Percentiles rank a stretch among this genome's conserved stretches.
Conservation (phyloP, 2,329 filamentous ascomycete species). For the Xylariaceae sp. region DNA sequence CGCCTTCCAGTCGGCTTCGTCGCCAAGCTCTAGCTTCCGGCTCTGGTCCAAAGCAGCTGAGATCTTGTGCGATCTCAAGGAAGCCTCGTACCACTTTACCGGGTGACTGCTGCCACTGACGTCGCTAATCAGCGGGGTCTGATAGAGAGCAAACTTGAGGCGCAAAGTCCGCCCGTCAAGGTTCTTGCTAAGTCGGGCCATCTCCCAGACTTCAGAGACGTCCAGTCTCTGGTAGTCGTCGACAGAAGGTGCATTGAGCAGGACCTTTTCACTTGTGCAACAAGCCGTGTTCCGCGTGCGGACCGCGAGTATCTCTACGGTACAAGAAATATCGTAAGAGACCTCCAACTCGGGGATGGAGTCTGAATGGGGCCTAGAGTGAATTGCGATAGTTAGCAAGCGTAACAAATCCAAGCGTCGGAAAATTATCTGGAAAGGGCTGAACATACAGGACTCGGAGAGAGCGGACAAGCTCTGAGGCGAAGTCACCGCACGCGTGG, state of each 20-base stretch:
- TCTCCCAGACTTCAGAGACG: slow-evolving; percentile 27
- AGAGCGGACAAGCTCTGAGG: slow-evolving; percentile 20
- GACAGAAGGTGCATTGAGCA: too few species aligned
- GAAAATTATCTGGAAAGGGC: not conserved
- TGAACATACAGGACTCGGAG: slow-evolving; percentile 24
- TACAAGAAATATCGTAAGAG: slow-evolving; percentile 17
- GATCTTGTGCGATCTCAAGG: slow-evolving; percentile 20
- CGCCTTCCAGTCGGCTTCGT: slow-evolving; percentile 23
- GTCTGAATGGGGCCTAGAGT: slow-evolving; percentile 14
- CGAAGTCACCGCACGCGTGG: slow-evolving; percentile 19
- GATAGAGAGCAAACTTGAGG: slow-evolving; percentile 8
- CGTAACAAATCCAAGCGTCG: not conserved
- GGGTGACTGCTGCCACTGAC: too few species aligned
- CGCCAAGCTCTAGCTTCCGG: slow-evolving; percentile 20
- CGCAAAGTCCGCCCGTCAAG: slow-evolving; percentile 3
- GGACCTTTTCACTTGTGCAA: slow-evolving; percentile 10
- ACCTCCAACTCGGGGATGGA: slow-evolving; percentile 22
- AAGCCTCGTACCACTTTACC: slow-evolving; percentile 24
- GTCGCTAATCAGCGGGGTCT: too few species aligned
- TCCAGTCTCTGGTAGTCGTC: slow-evolving; percentile 18
- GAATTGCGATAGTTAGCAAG: slow-evolving; percentile 3
- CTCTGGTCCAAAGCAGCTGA: slow-evolving; percentile 25
- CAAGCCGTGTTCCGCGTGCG: slow-evolving; percentile 23
- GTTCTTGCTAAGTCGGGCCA: slow-evolving; percentile 7
- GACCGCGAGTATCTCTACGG: slow-evolving; percentile 17